phyloP scores from a whole-genome alignment of 2,329 filamentous ascomycete genomes.

The Cercospora sp. region DNA sequence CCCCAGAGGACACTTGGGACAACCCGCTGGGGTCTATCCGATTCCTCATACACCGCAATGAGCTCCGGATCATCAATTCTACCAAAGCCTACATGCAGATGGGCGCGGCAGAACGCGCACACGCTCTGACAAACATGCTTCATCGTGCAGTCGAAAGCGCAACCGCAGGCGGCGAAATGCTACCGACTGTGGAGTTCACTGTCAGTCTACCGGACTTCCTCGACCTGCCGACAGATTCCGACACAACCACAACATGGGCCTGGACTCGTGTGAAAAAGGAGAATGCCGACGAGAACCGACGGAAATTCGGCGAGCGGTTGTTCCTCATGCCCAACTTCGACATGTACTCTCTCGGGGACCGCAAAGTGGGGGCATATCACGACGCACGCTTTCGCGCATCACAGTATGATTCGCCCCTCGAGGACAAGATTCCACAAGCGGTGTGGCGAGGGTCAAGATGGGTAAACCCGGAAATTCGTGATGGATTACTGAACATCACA shows the following conservation, averaged over 20 bases:
- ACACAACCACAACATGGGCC: slow-evolving; percentile 29
- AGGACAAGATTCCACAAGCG: slow-evolving; percentile 30
- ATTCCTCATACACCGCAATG: slow-evolving; percentile 32
- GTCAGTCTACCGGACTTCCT: slow-evolving; percentile 46
- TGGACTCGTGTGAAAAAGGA: slow-evolving; percentile 18
- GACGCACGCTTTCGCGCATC: slow-evolving; percentile 29
- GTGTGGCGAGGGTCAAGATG: slow-evolving; percentile 34
- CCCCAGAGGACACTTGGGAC: slow-evolving; percentile 23
- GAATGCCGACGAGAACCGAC: not conserved
- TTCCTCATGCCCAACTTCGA: slow-evolving; percentile 57
- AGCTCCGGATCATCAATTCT: slow-evolving; percentile 30
- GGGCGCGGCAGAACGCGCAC: slow-evolving; percentile 22
- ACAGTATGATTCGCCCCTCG: slow-evolving; percentile 22
- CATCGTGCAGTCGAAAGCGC: slow-evolving; percentile 47
- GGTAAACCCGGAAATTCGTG: slow-evolving; percentile 29
- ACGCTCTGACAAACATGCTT: slow-evolving; percentile 46
- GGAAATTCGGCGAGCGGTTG: slow-evolving; percentile 39
- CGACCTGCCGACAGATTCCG: slow-evolving; percentile 2
- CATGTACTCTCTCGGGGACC: slow-evolving; percentile 45
- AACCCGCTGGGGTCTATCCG: slow-evolving; percentile 26
- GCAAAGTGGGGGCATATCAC: slow-evolving; percentile 13
- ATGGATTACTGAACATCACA: slow-evolving; percentile 34
- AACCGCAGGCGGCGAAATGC: slow-evolving; percentile 37
- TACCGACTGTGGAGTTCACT: slow-evolving; percentile 53
- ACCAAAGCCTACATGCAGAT: slow-evolving; percentile 27